phyloP scores from a whole-genome alignment of 108 stramenopile genomes.

The Bacterosira constricta region DNA sequence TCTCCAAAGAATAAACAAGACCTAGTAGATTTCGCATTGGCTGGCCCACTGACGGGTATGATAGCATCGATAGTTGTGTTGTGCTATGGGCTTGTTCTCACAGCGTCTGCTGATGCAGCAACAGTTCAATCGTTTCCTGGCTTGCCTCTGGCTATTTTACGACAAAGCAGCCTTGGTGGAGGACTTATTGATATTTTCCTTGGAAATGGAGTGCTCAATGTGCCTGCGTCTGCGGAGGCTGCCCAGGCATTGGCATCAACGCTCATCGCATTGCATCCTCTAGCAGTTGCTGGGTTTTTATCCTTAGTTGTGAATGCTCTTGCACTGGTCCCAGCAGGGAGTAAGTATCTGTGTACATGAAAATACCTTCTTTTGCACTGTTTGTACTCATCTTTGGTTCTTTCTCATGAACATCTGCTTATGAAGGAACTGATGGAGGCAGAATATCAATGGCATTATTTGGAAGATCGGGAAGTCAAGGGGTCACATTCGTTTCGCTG shows the following conservation, averaged over 20 bases:
- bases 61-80: constrained; percentile 61
- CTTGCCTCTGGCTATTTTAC: constrained; percentile 66
- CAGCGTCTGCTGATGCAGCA: constrained; percentile 54
- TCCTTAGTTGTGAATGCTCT: constrained; percentile 79
- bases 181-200: constrained; percentile 71
- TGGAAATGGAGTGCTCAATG: constrained; percentile 65
- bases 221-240: constrained; percentile 70
- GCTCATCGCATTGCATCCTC: constrained; percentile 76
- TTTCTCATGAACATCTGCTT: background rate
- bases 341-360: constrained; percentile 46
- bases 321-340: constrained; percentile 71
- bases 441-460: constrained; percentile 76
- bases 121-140: constrained; percentile 64
- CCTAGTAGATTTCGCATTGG: constrained; percentile 77
- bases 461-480: constrained; percentile 60
- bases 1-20: constrained; percentile 75
- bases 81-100: constrained; percentile 60
- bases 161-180: constrained; percentile 82
- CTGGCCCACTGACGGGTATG: constrained; percentile 77
- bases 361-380: background rate
- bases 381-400: background rate
- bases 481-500: constrained; percentile 57
- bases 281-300: constrained; percentile 79
- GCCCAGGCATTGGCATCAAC: constrained; percentile 60
- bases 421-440: constrained; percentile 76